phyloP scores from a whole-genome alignment of 1,284 basidiomycete genomes.

The Irpex rosettiformis region DNA sequence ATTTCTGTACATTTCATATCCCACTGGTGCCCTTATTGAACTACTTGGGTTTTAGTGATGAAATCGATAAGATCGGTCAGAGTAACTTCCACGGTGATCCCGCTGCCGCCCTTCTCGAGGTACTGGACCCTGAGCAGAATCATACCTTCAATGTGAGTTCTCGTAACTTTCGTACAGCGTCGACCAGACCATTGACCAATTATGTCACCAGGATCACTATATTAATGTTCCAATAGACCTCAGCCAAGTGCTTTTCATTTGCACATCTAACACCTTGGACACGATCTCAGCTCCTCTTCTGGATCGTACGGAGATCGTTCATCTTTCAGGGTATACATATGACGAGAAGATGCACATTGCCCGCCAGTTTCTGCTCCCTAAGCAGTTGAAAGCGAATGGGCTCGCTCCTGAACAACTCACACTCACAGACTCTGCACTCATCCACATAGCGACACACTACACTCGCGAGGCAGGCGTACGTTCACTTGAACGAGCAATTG shows the following conservation, averaged over 20 bases:
- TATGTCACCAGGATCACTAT: conserved; percentile 72
- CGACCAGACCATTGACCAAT: no score
- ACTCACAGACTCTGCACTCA: conserved; percentile 61
- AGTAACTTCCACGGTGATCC: conserved; percentile 90
- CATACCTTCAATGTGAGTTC: conserved; percentile 70
- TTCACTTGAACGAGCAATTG: conserved; percentile 84
- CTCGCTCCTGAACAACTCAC: conserved; percentile 40
- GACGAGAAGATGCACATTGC: conserved; percentile 92
- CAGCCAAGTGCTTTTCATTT: conserved; percentile 86
- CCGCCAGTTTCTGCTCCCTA: conserved; percentile 79
- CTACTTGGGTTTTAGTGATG: conserved; percentile 50
- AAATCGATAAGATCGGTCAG: conserved; percentile 86
- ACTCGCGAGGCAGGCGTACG: conserved; percentile 93
- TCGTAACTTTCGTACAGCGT: conserved; percentile 4
- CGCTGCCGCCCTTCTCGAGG: conserved; percentile 82
- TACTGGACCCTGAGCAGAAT: conserved; percentile 92
- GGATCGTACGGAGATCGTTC: conserved; percentile 72
- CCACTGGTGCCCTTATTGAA: conserved; percentile 15
- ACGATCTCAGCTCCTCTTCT: conserved; percentile 84
- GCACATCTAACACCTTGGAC: conserved; percentile 83
- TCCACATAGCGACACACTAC: conserved; percentile 73
- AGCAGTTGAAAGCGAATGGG: conserved; percentile 74
- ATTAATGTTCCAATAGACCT: conserved; percentile 89
- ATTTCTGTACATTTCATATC: conserved; percentile 12
- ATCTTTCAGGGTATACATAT: conserved; percentile 80